phyloP scores from a whole-genome alignment of 1,139 yeast genomes.

The Saccharomyces pastorianus region DNA sequence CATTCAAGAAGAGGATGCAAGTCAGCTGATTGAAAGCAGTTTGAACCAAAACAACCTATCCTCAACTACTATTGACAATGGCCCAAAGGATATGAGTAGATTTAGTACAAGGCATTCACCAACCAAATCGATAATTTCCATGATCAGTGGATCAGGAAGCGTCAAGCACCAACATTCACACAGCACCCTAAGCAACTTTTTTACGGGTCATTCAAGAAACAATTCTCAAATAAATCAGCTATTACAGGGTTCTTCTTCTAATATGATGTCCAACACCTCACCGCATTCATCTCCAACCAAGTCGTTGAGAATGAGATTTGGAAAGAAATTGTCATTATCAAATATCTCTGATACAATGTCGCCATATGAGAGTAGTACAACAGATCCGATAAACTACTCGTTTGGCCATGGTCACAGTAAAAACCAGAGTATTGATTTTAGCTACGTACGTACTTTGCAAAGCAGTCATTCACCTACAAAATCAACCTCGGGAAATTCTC shows the following conservation, averaged over 20 bases:
- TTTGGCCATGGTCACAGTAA: constrained; percentile 15
- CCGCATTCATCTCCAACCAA: constrained; percentile 28
- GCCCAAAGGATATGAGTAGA: constrained; percentile 10
- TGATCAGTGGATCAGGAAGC: constrained; percentile 20
- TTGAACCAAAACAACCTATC: constrained; percentile 19
- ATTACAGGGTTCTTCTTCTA: neutral
- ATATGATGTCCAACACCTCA: constrained; percentile 8
- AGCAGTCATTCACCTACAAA: constrained; percentile 25
- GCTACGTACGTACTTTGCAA: constrained; percentile 27
- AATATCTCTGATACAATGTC: constrained; percentile 21
- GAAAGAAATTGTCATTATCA: constrained; percentile 28
- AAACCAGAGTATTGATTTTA: constrained; percentile 27
- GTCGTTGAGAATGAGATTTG: constrained; percentile 21
- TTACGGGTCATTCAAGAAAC: constrained; percentile 13
- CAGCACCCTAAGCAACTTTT: constrained; percentile 8
- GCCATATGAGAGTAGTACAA: constrained; percentile 3
- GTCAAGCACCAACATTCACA: constrained; percentile 16
- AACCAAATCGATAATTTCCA: constrained; percentile 28
- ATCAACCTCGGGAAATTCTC: constrained; percentile 13
- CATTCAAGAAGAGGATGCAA: constrained; percentile 11
- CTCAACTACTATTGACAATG: constrained; percentile 9
- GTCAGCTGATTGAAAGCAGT: constrained; percentile 18
- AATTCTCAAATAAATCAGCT: constrained; percentile 16
- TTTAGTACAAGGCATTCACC: constrained; percentile 26
- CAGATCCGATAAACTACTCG: constrained; percentile 4